Conservation (phyloP, 208 protist genomes). For the Herpetomonas muscarum region DNA sequence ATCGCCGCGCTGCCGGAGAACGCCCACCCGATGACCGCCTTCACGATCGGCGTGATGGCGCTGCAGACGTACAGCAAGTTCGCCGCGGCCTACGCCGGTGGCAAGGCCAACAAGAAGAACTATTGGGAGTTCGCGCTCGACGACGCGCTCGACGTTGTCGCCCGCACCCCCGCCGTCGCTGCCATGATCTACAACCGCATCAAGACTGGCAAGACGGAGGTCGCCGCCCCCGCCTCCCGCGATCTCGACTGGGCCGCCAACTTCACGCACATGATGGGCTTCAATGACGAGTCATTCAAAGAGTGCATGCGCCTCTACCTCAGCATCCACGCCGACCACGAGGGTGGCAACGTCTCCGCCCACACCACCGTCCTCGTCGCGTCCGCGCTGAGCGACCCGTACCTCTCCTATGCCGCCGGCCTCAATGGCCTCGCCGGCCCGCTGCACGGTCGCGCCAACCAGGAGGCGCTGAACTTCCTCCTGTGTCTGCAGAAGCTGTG, state of each 20-base stretch:
- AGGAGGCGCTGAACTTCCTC: slow-evolving; percentile 94
- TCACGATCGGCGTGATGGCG: slow-evolving; percentile 79
- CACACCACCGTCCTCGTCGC: slow-evolving; percentile 97
- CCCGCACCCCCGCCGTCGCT: slow-evolving; percentile 83
- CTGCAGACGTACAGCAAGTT: slow-evolving; percentile 94
- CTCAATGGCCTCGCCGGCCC: slow-evolving; percentile 96
- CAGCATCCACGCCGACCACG: slow-evolving; percentile 94
- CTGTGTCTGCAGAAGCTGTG: slow-evolving; percentile 58
- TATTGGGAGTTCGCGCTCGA: slow-evolving; percentile 96
- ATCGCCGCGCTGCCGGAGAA: slow-evolving; percentile 88
- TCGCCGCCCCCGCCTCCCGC: slow-evolving; percentile 33
- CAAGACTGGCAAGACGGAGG: slow-evolving; percentile 36
- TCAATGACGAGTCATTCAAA: slow-evolving; percentile 83
- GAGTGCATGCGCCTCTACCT: slow-evolving; percentile 99
- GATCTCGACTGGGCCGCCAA: slow-evolving; percentile 95
- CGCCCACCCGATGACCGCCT: slow-evolving; percentile 96
- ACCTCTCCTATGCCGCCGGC: slow-evolving; percentile 94
- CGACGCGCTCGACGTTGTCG: slow-evolving; percentile 92
- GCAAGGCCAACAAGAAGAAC: slow-evolving; percentile 90
- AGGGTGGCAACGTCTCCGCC: slow-evolving; percentile 97
- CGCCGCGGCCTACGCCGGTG: slow-evolving; percentile 85
- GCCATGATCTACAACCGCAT: slow-evolving; percentile 92
- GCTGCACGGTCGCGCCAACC: slow-evolving; percentile 97
- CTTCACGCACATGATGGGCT: slow-evolving; percentile 95
- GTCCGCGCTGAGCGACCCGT: slow-evolving; percentile 97